Evolutionary conservation across 495 filamentous ascomycete species (phyloP).

Genomic region (Parmelia sp.): DNA sequence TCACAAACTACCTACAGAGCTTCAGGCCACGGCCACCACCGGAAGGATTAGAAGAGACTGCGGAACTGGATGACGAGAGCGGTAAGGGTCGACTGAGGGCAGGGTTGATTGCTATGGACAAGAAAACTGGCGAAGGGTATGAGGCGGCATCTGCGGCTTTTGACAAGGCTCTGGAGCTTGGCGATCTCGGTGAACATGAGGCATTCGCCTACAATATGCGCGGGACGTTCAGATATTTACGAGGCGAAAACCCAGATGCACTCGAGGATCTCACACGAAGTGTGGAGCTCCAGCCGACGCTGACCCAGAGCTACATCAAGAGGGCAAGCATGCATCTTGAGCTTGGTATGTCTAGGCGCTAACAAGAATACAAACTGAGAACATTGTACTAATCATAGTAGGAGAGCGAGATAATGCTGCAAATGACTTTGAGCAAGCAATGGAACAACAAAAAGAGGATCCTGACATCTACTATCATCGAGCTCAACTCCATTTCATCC

Average conservation of each 20-base stretch:
- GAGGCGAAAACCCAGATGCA: constrained; percentile 77
- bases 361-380: neutral
- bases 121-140: constrained; percentile 84
- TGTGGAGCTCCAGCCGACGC: constrained; percentile 74
- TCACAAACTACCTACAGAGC: constrained; percentile 97
- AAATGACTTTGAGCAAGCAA: constrained; percentile 79
- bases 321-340: constrained; percentile 96
- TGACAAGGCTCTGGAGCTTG: constrained; percentile 76
- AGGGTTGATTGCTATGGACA: constrained; percentile 71
- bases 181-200: constrained; percentile 70
- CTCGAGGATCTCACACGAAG: constrained; percentile 82
- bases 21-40: constrained; percentile 79
- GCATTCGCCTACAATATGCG: constrained; percentile 92
- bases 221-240: constrained; percentile 89
- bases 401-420: constrained; percentile 81
- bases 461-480: constrained; percentile 99
- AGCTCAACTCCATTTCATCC: constrained; percentile 96
- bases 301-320: constrained; percentile 98
- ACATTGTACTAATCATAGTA: constrained; percentile 29
- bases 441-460: constrained; percentile 78
- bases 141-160: constrained; percentile 79
- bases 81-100: constrained; percentile 79
- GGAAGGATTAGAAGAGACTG: constrained; percentile 71
- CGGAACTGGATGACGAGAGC: constrained; percentile 65
- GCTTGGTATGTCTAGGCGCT: constrained; percentile 56